Conservation (phyloP, 257 asterid genomes). For the Solanum dulcamara region DNA sequence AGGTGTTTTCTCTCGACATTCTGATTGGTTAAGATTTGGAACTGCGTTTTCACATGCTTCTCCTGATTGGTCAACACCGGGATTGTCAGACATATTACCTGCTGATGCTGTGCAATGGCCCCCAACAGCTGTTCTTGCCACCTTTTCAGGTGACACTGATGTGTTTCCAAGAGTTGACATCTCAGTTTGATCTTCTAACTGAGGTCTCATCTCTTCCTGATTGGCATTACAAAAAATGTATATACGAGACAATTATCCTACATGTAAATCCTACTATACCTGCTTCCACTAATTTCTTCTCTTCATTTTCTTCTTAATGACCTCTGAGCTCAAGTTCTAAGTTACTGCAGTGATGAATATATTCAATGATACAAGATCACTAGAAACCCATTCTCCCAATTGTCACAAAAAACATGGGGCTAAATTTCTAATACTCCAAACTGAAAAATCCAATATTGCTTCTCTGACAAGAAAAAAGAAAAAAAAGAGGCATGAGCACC, state of each 20-base stretch:
- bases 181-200: slow-evolving; percentile 16
- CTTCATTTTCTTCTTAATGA: slow-evolving; percentile 18
- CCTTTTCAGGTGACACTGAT: slow-evolving; percentile 16
- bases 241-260: not conserved
- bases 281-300: not conserved
- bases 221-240: not conserved
- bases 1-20: slow-evolving; percentile 17
- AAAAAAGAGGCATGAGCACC: not conserved
- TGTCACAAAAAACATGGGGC: not conserved
- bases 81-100: slow-evolving; percentile 8
- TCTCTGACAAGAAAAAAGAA: not conserved
- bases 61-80: slow-evolving; percentile 16
- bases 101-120: slow-evolving; percentile 11
- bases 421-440: not conserved
- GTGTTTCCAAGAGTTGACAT: slow-evolving; percentile 13
- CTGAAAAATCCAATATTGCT: not conserved
- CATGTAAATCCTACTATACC: not conserved
- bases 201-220: slow-evolving; percentile 5
- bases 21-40: slow-evolving; percentile 16
- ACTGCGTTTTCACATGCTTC: slow-evolving; percentile 9
- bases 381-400: not conserved
- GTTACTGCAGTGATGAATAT: not conserved
- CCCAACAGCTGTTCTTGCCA: slow-evolving; percentile 1
- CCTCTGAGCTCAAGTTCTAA: not conserved
- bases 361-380: not conserved